These are phyloP conservation scores for Phragmites australis DNA, from an alignment of 176 grass and related monocot species.

Conservation along the genomic window DNA sequence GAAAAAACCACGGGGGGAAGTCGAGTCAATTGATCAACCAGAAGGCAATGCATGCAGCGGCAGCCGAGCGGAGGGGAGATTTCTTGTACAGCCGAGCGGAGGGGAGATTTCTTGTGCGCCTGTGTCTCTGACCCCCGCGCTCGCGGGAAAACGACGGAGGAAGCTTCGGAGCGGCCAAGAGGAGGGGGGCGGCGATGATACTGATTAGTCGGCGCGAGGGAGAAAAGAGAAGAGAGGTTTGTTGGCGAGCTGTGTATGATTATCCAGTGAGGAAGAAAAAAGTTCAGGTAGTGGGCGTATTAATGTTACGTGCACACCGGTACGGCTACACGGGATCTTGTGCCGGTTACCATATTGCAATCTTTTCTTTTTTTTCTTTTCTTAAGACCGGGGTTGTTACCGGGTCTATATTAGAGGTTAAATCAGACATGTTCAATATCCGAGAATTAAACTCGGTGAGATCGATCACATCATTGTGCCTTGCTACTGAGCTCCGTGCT, in stretches of 20 bases:
- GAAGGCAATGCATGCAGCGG: not conserved
- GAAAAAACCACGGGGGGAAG: not conserved
- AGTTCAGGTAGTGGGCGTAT: not conserved
- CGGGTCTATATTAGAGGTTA: too few relatives aligned
- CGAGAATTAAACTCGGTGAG: too few relatives aligned
- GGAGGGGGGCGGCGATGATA: slow-evolving; percentile 22
- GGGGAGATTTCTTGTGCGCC: not conserved
- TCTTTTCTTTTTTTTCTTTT: too few relatives aligned
- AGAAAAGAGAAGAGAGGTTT: too few relatives aligned
- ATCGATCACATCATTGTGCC: too few relatives aligned
- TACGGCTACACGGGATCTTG: too few relatives aligned
- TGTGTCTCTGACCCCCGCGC: not conserved
- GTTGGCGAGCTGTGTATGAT: not conserved
- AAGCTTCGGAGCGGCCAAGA: slow-evolving; percentile 35
- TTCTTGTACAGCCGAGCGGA: not conserved
- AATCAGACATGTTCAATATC: too few relatives aligned
- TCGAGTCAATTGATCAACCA: slow-evolving; percentile 40
- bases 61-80: not conserved
- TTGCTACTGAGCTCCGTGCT: too few relatives aligned
- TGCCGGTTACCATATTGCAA: too few relatives aligned
- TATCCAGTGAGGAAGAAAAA: slow-evolving; percentile 35
- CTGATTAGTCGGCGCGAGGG: not conserved
- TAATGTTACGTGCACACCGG: not conserved
- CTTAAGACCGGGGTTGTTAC: too few relatives aligned
- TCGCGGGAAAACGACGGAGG: slow-evolving; percentile 16